Percentiles rank a stretch among this genome's conserved stretches.
Conservation (phyloP, 371 early-diverging fungal species). For the Mucor lusitanicus region DNA sequence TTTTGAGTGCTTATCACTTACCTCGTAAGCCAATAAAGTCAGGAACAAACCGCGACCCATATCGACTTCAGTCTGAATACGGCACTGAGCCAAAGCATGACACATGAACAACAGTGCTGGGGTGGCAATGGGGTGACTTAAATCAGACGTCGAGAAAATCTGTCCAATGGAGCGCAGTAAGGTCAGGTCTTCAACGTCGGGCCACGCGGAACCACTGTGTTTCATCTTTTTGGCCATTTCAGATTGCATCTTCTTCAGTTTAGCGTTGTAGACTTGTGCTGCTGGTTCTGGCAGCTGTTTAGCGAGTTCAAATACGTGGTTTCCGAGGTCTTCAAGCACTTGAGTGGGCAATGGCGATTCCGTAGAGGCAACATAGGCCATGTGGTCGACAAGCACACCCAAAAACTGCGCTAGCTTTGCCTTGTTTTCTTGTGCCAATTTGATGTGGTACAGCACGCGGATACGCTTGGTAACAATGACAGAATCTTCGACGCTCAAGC, state of each 20-base stretch:
- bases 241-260: slow-evolving; percentile 45
- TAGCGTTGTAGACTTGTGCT: slow-evolving; percentile 36
- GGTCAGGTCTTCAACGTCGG: slow-evolving; percentile 59
- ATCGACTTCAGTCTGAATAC: slow-evolving; percentile 62
- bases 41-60: slow-evolving; percentile 74
- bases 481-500: slow-evolving; percentile 62
- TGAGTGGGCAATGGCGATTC: slow-evolving; percentile 49
- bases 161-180: slow-evolving; percentile 66
- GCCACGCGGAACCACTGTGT: slow-evolving; percentile 42
- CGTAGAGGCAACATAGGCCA: slow-evolving; percentile 59
- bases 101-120: slow-evolving; percentile 78
- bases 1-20: slow-evolving; percentile 22
- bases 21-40: slow-evolving; percentile 70
- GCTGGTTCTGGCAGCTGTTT: slow-evolving; percentile 54
- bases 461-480: slow-evolving; percentile 76
- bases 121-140: slow-evolving; percentile 83
- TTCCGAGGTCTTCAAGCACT: slow-evolving; percentile 54
- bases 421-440: slow-evolving; percentile 78
- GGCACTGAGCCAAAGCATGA: slow-evolving; percentile 71
- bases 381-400: slow-evolving; percentile 68
- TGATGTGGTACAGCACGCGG: slow-evolving; percentile 79
- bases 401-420: slow-evolving; percentile 63
- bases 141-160: slow-evolving; percentile 89
- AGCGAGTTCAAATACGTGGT: slow-evolving; percentile 58
- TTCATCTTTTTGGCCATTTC: slow-evolving; percentile 43